Evolutionary conservation across 495 filamentous ascomycete species (phyloP), one percentile per base, ranked within the genome.

Genomic region (Neurospora sp.): DNA sequence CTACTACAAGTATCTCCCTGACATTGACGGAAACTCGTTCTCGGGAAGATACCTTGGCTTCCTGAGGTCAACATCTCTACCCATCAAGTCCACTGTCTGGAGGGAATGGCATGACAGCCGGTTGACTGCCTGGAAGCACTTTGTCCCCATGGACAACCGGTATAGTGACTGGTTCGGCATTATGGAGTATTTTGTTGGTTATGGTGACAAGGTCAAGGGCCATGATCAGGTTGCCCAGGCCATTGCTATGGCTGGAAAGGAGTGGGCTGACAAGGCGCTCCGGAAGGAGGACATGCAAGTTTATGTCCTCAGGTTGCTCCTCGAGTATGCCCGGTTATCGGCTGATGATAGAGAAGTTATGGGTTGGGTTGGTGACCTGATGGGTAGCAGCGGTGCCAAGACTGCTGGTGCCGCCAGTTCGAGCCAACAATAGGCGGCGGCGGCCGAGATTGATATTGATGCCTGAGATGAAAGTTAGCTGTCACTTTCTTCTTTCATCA

Each of bases 131-230:
- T 93, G 91, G 91, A 87, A 87, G 71, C 91, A 93, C 75, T 93
- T 89, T 75, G 90, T 93, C n/a, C 93, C 93, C 1, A 92, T 96
- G 90, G 93, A 95, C 76, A 94, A 90, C 76, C 86, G 89, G 16
- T 94, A 91, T 73, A 84, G 88, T 42, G 93, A 96, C 77, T 82
- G 93, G 65, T 94, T 89, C 70, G 90, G 88, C 3, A 86, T 96
- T 14, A 88, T 96, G 86, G 89, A 92, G 72, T 95, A 94, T 76
- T 94, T 95, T 78, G 74, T 93, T 4, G 92, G 92, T 14, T 84
- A 82, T 61, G 79, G 81, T 5, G 79, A 83, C 37, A 75, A 75
- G 69, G 70, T 68, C 0, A 61, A 27, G 14, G 73, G 70, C 8
- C 70, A 70, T 22, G 73, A 71, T n/a, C 31, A 41, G 17, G 85